Base-by-base conservation (phyloP, 192 early-diverging fungal species). In the Podila epicladia region DNA sequence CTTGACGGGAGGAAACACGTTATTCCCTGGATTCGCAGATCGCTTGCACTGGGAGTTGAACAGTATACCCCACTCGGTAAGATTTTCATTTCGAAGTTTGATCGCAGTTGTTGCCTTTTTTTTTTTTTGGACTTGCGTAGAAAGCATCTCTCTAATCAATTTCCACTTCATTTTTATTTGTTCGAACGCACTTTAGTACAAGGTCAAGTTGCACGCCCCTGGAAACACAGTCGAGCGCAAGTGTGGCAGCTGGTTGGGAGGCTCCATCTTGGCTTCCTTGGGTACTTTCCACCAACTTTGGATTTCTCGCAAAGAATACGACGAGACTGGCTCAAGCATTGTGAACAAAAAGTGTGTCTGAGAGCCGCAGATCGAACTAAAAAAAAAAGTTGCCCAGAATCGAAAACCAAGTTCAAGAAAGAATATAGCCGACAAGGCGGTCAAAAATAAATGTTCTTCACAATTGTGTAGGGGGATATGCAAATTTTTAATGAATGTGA, bases 231-330 rank as follows among this genome's bases (percentile, higher is more conserved):
- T 89, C 22, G 98, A 99, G 83, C 91, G 97, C 65, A 93, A 93
- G 72, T 97, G 95, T 71, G 92, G 95, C n/a, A 88, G 95, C 32
- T 99, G 98, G 98, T 90, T 98, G 37, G 98, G 98, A 57, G 97
- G 97, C 7, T 98, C 97, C 1, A 96, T 99, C 50, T 84, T 99
- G 61, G 92, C 95, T 3, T 97, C 96, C 4, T 75, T 99, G 67
- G 96, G 96, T 67, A 97, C 96, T 0, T 99, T 99, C 89, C 97
- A 98, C 75, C 98, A 98, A 85, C 87, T 99, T 62, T 99, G 98
- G 98, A 93, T 99, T 12, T 98, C 97, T 31, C 94, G 93, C 71
- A 88, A 95, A 26, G 97, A 99, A 83, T 99, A 98, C 75, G 92
- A 95, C 37, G 98, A 99, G 76, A 86, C 88, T 41, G 95, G 95